Base-by-base conservation (phyloP, 2,329 filamentous ascomycete genomes). In the Sclerotinia sclerotiorum region DNA sequence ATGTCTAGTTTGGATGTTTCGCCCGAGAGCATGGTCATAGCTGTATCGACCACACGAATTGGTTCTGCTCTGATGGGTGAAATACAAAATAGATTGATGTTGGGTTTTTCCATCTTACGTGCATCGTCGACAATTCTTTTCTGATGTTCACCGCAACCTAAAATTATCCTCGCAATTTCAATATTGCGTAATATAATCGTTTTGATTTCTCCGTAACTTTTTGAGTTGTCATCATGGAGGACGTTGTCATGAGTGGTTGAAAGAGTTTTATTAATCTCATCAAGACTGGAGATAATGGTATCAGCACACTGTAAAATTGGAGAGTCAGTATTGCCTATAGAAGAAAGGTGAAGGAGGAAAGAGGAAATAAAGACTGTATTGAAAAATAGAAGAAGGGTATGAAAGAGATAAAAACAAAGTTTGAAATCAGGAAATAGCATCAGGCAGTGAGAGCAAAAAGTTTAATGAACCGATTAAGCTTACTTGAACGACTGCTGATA, bases 231-330 rank as follows among this genome's bases (percentile, higher is more conserved):
- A 19, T 62, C 60, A 48, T 49, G 44, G 13, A 62, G 44, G 44
- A 35, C 46, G 27, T 74, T 72, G 19, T 71, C 72, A 8, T 60
- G 57, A n/a, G 42, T 32, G 3, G 19, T 17, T 21, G 57, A 46
- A 46, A 60, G 42, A 46, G 57, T 74, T 93, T 90, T 1, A 90
- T 89, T 74, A 89, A 92, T 76, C 93, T 90, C 52, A 93, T 80
- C 39, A 93, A 87, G 4, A 90, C 90, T 46, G 86, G 90, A 3
- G 93, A 81, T 0, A n/a, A 62, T 62, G 90, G 90, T 72, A 93
- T 93, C 19, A 90, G 85, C 85, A 39, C 35, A 39, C 35, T 13
- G 35, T 39, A 4, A 39, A 13, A 39, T 39, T 39, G 10, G 10
- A 39, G 35, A 39, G 35, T 39, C 11, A 39, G 35, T 39, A 39